Evolutionary conservation across 148 eudicot species (phyloP).

Genomic region (Chenopodium formosanum): DNA sequence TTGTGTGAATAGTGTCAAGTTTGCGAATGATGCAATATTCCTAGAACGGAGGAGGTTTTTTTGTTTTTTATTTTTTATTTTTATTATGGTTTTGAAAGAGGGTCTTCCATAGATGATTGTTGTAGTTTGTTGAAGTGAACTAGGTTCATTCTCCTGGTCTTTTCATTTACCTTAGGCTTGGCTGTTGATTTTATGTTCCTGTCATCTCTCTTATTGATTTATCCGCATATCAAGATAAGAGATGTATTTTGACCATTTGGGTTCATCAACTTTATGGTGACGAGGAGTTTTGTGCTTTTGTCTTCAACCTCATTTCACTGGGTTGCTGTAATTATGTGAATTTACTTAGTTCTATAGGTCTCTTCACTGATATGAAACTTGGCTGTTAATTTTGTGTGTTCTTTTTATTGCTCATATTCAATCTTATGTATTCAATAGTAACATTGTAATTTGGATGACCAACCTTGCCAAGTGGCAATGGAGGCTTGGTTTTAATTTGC

Average conservation of each 20-base stretch:
- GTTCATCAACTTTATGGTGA: neutral
- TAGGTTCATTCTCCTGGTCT: neutral
- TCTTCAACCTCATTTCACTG: neutral
- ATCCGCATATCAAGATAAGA: neutral
- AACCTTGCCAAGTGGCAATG: neutral
- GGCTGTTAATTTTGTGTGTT: neutral
- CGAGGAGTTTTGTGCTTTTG: neutral
- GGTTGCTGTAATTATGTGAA: neutral
- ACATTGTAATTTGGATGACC: neutral
- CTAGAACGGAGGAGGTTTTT: too few species aligned
- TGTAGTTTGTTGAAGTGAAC: neutral
- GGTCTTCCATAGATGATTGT: neutral
- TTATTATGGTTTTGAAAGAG: neutral
- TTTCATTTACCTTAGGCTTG: neutral
- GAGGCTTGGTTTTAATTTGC: neutral
- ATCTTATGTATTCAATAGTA: neutral
- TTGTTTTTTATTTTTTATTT: too few species aligned
- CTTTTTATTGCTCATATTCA: neutral
- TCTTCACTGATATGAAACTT: neutral
- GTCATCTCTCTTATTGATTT: neutral
- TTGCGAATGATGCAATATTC: too few species aligned
- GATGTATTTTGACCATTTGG: neutral
- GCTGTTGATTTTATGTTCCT: neutral
- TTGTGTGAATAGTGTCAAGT: too few species aligned
- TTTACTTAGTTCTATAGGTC: neutral